These are phyloP conservation scores for Stagonosporopsis rhizophila DNA, from an alignment of 2,329 filamentous ascomycete species.

Conservation along the genomic window DNA sequence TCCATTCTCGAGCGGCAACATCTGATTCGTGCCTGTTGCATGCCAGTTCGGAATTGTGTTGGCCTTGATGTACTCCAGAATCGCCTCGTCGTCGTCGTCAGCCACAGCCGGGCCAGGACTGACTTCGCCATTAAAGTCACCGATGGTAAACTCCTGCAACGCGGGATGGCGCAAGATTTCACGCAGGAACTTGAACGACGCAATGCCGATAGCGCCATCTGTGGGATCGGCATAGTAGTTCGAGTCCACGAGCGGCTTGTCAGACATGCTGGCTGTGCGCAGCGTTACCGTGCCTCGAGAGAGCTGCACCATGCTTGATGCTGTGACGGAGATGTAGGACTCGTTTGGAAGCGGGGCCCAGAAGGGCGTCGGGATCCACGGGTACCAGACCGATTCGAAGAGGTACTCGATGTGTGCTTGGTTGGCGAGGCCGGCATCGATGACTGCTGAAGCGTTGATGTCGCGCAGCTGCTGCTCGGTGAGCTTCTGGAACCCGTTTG, in stretches of 20 bases:
- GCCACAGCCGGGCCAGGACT: conserved; percentile 35
- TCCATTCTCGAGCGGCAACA: conserved; percentile 38
- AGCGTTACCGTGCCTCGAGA: conserved; percentile 50
- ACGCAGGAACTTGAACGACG: conserved; percentile 43
- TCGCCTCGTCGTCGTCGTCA: conserved; percentile 40
- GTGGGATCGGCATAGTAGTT: conserved; percentile 44
- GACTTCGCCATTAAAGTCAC: conserved; percentile 35
- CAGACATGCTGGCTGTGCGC: conserved; percentile 34
- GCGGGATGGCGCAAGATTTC: conserved; percentile 34
- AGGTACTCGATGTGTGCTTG: conserved; percentile 42
- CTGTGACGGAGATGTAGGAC: conserved; percentile 46
- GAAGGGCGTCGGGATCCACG: conserved; percentile 34
- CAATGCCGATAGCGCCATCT: conserved; percentile 46
- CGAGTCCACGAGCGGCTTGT: conserved; percentile 45
- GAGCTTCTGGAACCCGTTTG: conserved; percentile 40
- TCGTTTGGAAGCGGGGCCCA: conserved; percentile 43
- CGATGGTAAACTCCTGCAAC: conserved; percentile 26
- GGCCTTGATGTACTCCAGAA: conserved; percentile 34
- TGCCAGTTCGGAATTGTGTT: conserved; percentile 40
- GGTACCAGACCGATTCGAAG: conserved; percentile 34
- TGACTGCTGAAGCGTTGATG: conserved; percentile 27
- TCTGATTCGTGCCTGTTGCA: conserved; percentile 45
- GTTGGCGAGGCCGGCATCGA: conserved; percentile 29
- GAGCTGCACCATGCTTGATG: conserved; percentile 31
- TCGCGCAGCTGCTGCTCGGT: conserved; percentile 26